Conservation (phyloP, 768 basidiomycete species). For the Stropharia rugosoannulata region DNA sequence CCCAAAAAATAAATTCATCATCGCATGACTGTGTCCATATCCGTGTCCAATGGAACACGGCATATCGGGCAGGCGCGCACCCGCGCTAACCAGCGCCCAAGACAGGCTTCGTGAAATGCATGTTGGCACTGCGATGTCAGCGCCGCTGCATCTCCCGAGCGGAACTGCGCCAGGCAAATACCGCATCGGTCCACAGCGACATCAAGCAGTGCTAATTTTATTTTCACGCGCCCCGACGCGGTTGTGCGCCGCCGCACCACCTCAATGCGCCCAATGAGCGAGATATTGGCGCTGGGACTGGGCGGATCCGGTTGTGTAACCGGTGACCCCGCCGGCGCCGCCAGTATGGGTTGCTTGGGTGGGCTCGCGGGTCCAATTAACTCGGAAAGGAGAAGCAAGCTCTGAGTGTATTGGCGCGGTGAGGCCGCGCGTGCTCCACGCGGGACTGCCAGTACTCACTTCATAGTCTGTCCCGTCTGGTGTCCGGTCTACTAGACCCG, state of each 20-base stretch:
- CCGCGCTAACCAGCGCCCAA: conserved; percentile 58
- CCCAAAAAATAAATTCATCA: not conserved
- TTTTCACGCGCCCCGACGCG: conserved; percentile 65
- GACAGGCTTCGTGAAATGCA: conserved; percentile 65
- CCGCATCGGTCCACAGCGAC: conserved; percentile 67
- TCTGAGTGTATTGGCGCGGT: conserved; percentile 34
- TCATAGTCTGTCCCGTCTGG: conserved; percentile 60
- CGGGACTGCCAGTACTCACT: conserved; percentile 41
- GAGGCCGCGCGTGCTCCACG: conserved; percentile 15
- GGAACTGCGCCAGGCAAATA: conserved; percentile 74
- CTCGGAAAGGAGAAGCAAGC: conserved; percentile 57
- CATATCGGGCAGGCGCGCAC: conserved; percentile 68
- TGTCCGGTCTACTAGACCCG: conserved; percentile 47
- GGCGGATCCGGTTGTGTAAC: not conserved
- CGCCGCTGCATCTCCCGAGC: conserved; percentile 51
- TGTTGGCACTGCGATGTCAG: conserved; percentile 62
- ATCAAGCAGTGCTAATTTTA: conserved; percentile 67
- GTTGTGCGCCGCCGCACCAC: conserved; percentile 58
- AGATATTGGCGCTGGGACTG: conserved; percentile 27
- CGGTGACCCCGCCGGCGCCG: conserved; percentile 5
- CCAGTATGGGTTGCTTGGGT: conserved; percentile 3
- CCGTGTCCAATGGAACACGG: conserved; percentile 41
- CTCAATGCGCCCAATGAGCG: conserved; percentile 46
- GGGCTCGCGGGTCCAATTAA: conserved; percentile 56
- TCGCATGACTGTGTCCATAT: conserved; percentile 5